phyloP scores from a whole-genome alignment of 371 early-diverging fungal genomes.

The Saksenaea vasiformis region DNA sequence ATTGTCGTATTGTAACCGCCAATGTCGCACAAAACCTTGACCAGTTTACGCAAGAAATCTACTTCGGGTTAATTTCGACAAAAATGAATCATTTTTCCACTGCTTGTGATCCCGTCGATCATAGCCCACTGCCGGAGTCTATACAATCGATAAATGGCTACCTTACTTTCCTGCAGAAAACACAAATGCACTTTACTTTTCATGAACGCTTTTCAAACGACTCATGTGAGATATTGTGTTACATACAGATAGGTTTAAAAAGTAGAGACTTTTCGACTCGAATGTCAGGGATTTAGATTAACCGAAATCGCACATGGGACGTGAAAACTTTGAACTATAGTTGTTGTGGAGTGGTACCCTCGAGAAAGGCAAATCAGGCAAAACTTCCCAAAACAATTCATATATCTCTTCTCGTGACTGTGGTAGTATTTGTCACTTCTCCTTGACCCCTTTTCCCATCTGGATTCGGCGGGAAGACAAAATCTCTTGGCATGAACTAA shows the following conservation, averaged over 20 bases:
- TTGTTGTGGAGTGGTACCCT: too few relatives aligned
- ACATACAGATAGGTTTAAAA: too few relatives aligned
- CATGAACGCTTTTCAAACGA: too few relatives aligned
- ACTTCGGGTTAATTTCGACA: neutral
- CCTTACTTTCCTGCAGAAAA: too few relatives aligned
- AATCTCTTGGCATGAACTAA: constrained; percentile 20
- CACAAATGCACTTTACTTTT: too few relatives aligned
- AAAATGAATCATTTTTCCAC: neutral
- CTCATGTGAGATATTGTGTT: too few relatives aligned
- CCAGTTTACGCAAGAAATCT: neutral
- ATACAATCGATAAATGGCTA: neutral
- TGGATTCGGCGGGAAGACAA: neutral
- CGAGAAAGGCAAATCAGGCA: too few relatives aligned
- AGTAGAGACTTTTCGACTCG: too few relatives aligned
- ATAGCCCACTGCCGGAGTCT: neutral
- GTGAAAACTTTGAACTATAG: too few relatives aligned
- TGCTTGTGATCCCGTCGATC: neutral
- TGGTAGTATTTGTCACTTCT: neutral
- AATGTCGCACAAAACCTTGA: neutral
- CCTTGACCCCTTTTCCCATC: neutral
- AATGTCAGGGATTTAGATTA: too few relatives aligned
- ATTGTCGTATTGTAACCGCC: neutral
- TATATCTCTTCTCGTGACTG: neutral
- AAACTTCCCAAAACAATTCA: neutral
- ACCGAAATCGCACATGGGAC: too few relatives aligned